phyloP scores from a whole-genome alignment of 257 asterid genomes.

The Solanum sejunctum region DNA sequence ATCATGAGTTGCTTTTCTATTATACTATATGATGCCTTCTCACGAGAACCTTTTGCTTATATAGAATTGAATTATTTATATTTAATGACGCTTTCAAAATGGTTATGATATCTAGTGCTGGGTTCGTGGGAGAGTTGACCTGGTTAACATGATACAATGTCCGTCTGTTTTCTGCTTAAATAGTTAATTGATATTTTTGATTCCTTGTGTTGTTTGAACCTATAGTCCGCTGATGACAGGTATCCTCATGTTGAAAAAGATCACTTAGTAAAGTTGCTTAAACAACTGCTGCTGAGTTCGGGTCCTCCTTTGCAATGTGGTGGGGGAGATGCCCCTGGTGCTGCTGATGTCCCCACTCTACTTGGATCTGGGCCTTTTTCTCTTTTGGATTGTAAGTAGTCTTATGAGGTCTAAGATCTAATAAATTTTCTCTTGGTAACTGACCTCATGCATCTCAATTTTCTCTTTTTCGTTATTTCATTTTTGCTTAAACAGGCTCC shows the following conservation, averaged over 20 bases:
- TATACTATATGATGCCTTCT: background rate
- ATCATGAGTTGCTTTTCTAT: background rate
- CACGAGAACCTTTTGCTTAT: background rate
- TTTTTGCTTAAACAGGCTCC: background rate
- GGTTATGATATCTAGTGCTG: background rate
- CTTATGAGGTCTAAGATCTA: constrained; percentile 4
- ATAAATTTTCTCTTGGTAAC: background rate
- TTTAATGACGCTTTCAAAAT: background rate
- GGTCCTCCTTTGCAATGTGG: constrained; percentile 53
- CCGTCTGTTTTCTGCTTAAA: background rate
- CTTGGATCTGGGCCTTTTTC: constrained; percentile 90
- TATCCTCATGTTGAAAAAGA: constrained; percentile 69
- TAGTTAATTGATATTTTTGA: background rate
- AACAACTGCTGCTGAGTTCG: constrained; percentile 54
- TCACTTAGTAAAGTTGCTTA: constrained; percentile 75
- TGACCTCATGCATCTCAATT: constrained; percentile 5
- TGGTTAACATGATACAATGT: background rate
- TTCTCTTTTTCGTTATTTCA: background rate
- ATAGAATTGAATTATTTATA: background rate
- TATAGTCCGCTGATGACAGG: constrained; percentile 25
- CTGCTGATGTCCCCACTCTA: constrained; percentile 89
- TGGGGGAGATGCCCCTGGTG: constrained; percentile 53
- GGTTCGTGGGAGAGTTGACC: background rate
- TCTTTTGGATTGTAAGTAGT: constrained; percentile 53
- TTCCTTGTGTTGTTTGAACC: background rate